Base-by-base conservation (phyloP, 2,329 filamentous ascomycete genomes). In the Botrytis galanthina region DNA sequence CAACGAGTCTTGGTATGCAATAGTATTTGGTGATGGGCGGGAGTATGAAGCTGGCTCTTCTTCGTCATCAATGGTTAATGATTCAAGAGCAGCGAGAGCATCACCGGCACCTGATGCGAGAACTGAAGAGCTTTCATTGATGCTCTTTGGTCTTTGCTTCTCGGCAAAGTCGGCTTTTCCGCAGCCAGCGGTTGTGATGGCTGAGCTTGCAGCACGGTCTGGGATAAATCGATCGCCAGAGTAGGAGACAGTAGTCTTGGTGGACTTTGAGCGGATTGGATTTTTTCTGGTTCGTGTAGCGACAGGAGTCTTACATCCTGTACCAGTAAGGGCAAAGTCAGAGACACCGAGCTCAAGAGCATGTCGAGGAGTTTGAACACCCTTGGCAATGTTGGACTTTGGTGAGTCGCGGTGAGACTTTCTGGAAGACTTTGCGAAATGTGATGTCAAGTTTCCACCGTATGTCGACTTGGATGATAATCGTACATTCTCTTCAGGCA, bases 301-400 rank as follows among this genome's bases (percentile, higher is more conserved):
- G 66, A 83, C 79, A 18, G 92, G 90, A 4, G 89, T 90, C 82
- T 91, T 90, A 77, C 85, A 86, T 74, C 93, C 94, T 72, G 95
- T 97, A 76, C 95, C 94, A 70, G 93, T 93, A 79, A 99, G 87
- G 29, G 93, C 90, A 87, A 95, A 98, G 82, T 99, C 95, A 59
- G 95, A 98, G 48, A 97, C 91, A 77, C 94, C 94, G 59, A 97
- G 89, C 83, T 98, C 95, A 57, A 98, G 88, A 64, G 86, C 88
- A 82, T 92, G 93, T 80, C 93, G 92, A 32, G 95, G 95, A 61
- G 93, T 95, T 74, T 91, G 88, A 73, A 89, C 88, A 60, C 85
- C 85, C 77, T 90, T 90, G 77, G 92, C 93, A 82, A 98, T 98
- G 87, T 98, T 98, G 74, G 95, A 98, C 87, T 98, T 98, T 81